A percentile compares a stretch with the other conserved stretches of the same genome.
These are phyloP conservation scores for Cladochytrium tenue DNA, from an alignment of 371 early-diverging fungal genomes.

Conservation along the genomic window DNA sequence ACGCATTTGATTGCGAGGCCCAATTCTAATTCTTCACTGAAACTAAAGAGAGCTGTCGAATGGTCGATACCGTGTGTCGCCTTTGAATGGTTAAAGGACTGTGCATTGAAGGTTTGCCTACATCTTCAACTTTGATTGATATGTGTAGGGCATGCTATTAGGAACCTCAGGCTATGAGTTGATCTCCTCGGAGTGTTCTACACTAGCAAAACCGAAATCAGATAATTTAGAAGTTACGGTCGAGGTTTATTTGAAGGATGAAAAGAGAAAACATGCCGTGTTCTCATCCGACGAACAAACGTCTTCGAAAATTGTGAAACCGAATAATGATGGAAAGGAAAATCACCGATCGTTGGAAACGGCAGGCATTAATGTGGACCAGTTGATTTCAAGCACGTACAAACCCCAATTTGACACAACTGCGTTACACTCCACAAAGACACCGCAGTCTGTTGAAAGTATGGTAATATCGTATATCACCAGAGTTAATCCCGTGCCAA, in stretches of 20 bases:
- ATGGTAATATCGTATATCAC: not conserved
- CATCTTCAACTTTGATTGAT: not conserved
- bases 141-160: no score
- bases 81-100: constrained; percentile 36
- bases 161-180: no score
- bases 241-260: no score
- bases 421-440: not conserved
- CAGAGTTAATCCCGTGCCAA: not conserved
- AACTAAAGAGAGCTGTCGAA: constrained; percentile 36
- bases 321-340: no score
- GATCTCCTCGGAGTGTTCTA: no score
- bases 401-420: not conserved
- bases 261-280: no score
- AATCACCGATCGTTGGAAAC: no score
- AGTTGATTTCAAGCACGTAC: not conserved
- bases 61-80: constrained; percentile 39
- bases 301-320: no score
- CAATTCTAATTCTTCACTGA: constrained; percentile 16
- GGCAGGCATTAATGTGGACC: no score
- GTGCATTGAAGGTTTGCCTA: constrained; percentile 13
- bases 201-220: no score
- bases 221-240: no score
- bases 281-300: no score
- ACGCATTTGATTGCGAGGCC: constrained; percentile 34
- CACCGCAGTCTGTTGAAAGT: not conserved